Base-by-base conservation (phyloP, 2,329 filamentous ascomycete genomes). In the Thielaviopsis musarum region DNA sequence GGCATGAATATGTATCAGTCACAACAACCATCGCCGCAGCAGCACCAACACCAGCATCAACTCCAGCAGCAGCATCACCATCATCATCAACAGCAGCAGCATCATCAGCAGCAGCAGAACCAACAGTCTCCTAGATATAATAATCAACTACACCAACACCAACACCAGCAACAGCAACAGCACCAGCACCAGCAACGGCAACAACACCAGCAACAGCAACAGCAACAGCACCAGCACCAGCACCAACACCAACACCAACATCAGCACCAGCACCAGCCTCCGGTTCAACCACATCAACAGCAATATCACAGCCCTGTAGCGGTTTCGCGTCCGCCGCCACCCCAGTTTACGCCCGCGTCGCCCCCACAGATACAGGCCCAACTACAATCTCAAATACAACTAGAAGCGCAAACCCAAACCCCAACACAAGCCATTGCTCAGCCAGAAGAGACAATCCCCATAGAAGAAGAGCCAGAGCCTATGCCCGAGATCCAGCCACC, bases 1-100 rank as follows among this genome's bases (percentile, higher is more conserved):
- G 57, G 30, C 22, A 45, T 57, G 28, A 57, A 30, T 48, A 26
- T 54, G 52, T 59, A 56, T 41, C 53, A 49, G 24, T 19, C 60
- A 7, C 53, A 55, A 53, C 58, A 60, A 21, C 54, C 12, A 24
- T 68, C 68, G 13, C 68, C 68, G 62, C 61, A 63, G 60, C 66
- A 66, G 19, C 65, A 68, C n/a, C 67, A 68, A 48, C 65, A 64
- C 41, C 69, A 68, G 54, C 67, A 66, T 2, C 68, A 69, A 26
- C 65, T 66, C 4, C 66, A 70, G 58, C 66, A 67, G 15, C 66
- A 59, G 52, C 66, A 61, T 61, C 63, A 61, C 59, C 66, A 61
- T 61, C 64, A 53, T 9, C 62, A 62, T 24, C 56, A 61, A 4
- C 59, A 61, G 21, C 54, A 59, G 30, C 54, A 61, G 7, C 62